Base-by-base conservation (phyloP, 2,329 filamentous ascomycete genomes). In the Xylariaceae sp. region DNA sequence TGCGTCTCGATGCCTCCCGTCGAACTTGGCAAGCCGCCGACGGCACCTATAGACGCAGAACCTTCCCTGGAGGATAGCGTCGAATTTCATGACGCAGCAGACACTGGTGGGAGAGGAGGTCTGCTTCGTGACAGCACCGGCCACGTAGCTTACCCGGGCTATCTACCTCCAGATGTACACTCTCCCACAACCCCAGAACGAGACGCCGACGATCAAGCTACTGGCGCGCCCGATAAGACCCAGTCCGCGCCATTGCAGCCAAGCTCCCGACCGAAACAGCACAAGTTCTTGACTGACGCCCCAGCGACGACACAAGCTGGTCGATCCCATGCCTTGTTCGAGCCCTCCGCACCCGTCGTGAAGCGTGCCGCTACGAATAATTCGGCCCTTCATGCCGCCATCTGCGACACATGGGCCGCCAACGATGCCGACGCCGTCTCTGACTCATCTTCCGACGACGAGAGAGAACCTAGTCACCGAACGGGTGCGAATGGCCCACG, bases 1-100 rank as follows among this genome's bases (percentile, higher is more conserved):
- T 7, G 22, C 22, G 22, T 27, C 7, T 7, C 22, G 22, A 64
- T 65, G 62, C 45, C 59, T 50, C 51, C 58, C 12, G 36, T 64
- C 50, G 61, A 64, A 47, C 52, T 65, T 33, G 58, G 61, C 45
- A 64, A 62, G 52, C 61, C 62, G 10, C 56, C 62, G 5, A 50
- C 36, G 49, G 56, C 54, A 2, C 56, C 62, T 11, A 61, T 64
- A 42, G 40, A 55, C 11, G 11, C 40, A 30, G 46, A 53, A 11
- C 36, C 44, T n/a, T 47, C 54, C 27, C 52, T 54, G 5, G 52
- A 57, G 4, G 49, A 49, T 11, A 47, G 40, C 12, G 42, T 64
- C 10, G 48, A 46, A 44, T 11, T 57, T 40, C 42, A 52, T 41
- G 30, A 56, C 11, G 42, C 48, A 30, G n/a, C 22, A 3, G 40